Percentiles rank a stretch among this genome's conserved stretches.
Conservation (phyloP, 2,329 filamentous ascomycete species). For the Sporothrix luriei region DNA sequence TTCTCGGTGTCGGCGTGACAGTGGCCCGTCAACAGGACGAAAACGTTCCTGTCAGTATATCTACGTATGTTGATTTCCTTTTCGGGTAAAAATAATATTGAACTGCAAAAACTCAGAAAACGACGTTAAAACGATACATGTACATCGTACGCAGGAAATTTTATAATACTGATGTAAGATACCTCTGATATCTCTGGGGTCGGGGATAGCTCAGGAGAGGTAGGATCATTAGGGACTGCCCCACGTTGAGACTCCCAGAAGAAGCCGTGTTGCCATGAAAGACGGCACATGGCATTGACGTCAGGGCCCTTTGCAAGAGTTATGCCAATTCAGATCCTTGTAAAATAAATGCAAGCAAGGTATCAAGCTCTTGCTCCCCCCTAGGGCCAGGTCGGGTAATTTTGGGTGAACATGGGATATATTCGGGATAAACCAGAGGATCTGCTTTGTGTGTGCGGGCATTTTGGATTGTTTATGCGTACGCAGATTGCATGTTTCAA, state of each 20-base stretch:
- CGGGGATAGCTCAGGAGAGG: background rate
- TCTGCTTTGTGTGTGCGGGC: background rate
- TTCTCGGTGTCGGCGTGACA: background rate
- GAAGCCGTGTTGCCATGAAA: background rate
- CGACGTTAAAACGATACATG: background rate
- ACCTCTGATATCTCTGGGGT: background rate
- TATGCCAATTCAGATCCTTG: background rate
- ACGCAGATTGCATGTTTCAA: background rate
- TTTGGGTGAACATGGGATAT: background rate
- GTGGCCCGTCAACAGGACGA: constrained; percentile 6
- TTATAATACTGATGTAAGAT: too few relatives aligned
- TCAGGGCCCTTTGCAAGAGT: background rate
- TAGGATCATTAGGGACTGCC: background rate
- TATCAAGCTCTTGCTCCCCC: background rate
- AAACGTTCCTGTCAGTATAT: background rate
- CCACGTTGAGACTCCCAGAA: background rate
- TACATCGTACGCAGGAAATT: background rate
- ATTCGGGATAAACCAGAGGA: background rate
- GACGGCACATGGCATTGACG: constrained; percentile 7
- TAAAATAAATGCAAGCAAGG: background rate
- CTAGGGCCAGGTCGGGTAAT: background rate
- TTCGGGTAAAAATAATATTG: background rate
- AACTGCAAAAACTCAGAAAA: background rate
- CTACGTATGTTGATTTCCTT: background rate
- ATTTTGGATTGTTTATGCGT: constrained; percentile 4